Conservation (phyloP, 2,329 filamentous ascomycete species). For the Plenodomus lindquistii region DNA sequence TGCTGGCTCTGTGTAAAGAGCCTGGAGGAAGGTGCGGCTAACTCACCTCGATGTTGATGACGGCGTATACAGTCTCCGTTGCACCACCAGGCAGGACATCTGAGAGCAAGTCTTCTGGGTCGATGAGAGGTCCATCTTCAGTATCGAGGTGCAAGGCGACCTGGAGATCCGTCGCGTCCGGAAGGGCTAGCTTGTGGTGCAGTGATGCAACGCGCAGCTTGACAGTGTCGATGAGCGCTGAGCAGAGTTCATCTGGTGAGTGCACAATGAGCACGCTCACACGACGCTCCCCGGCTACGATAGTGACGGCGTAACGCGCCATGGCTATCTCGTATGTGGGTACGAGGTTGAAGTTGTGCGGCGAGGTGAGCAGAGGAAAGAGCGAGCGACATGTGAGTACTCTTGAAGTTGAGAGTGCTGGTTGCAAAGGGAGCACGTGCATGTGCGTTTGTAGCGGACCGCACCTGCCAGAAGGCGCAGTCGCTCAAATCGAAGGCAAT, state of each 20-base stretch:
- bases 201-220: slow-evolving; percentile 1
- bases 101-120: slow-evolving; percentile 27
- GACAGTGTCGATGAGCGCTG: slow-evolving; percentile 5
- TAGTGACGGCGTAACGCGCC: slow-evolving; percentile 9
- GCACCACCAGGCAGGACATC: slow-evolving; percentile 22
- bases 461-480: too few species aligned
- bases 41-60: slow-evolving; percentile 3
- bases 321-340: neutral
- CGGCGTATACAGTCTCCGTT: slow-evolving; percentile 28
- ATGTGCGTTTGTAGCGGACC: too few species aligned
- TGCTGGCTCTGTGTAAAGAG: neutral
- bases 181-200: neutral
- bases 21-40: too few species aligned
- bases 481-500: too few species aligned
- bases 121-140: slow-evolving; percentile 29
- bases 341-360: too few species aligned
- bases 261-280: slow-evolving; percentile 7
- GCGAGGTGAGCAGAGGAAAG: too few species aligned
- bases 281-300: neutral
- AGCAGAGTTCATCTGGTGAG: slow-evolving; percentile 3
- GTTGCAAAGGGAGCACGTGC: too few species aligned
- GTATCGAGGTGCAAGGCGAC: slow-evolving; percentile 26
- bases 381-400: too few species aligned
- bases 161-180: neutral
- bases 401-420: too few species aligned